Evolutionary conservation across 495 filamentous ascomycete genomes (phyloP), one percentile per base, ranked within the genome.

Genomic region (Filosporella fistucella): DNA sequence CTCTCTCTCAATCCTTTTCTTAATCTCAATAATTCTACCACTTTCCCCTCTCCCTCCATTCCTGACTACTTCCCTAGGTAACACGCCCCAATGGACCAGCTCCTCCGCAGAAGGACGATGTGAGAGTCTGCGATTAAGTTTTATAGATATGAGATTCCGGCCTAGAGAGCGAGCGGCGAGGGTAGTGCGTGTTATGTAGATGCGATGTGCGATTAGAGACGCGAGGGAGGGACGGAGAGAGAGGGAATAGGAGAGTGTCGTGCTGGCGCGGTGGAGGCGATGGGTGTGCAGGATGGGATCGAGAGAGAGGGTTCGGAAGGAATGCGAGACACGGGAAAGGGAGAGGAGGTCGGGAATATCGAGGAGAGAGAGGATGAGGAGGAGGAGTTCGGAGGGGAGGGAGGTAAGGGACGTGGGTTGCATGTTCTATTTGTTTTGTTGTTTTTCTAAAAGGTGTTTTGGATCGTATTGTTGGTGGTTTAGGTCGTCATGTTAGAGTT

Each of bases 131-230:
- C 56, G 52, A 33, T 65, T 65, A n/a, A 71, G 48, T 30, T 43
- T 51, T 0, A 58, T 58, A 18, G 39, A 62, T n/a, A 72, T 68
- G 2, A 82, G 66, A 22, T 60, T 70, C 17, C 74, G 67, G 17
- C 70, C 68, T 12, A 83, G 67, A 14, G 61, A 60, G 20, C 80
- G 71, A 16, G 79, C 78, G 41, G 71, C 63, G 33, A 75, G 63
- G 17, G 74, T 68, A 13, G 74, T 79, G 30, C 68, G 65, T 37
- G 79, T 78, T n/a, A 82, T 48, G 62, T 80, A 78, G 59, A 84
- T 81, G 53, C 63, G 68, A n/a, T 74, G 67, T 1, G 60, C 60
- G 36, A 74, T 71, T 17, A 78, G 71, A 25, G 74, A 67, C 7
- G 68, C 43, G 2, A 79, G 69, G 13, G 76, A 68, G 5, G 80